Evolutionary conservation across 2,329 filamentous ascomycete species (phyloP), one percentile per base, ranked within the genome.

Genomic region (Fusarium coicis): DNA sequence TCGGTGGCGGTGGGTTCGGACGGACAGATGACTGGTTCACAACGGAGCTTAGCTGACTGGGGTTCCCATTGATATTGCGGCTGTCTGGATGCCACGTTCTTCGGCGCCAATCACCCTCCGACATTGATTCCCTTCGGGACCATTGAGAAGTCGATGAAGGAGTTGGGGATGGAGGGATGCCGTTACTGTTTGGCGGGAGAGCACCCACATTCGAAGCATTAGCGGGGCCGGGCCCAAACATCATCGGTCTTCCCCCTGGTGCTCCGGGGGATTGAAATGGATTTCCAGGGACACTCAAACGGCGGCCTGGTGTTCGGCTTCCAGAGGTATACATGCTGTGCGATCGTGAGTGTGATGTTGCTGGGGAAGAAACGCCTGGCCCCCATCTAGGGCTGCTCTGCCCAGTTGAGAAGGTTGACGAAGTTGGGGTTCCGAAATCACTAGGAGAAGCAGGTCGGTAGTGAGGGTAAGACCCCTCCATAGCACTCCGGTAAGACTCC

Each of bases 81-180:
- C 91, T 93, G 70, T 94, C 93, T 1, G 94, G 93, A 81, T 98
- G 95, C 95, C 95, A 98, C 6, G 95, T 98, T 59, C 95, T 89
- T 70, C 95, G 87, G 72, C 95, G 90, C 89, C 91, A 93, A 62
- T 93, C 93, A 46, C 94, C 91, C 71, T 97, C 94, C 2, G 87
- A 84, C 6, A 85, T 85, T 1, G 93, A 93, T 44, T 95, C 93
- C 46, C 92, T 87, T 36, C 92, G 85, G 9, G 89, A 87, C 82
- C 90, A 92, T 12, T 86, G 85, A 39, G 91, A 89, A 1, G 88
- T 86, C 1, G 91, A 90, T 1, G 91, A 90, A 46, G 85, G 87
- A 2, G 90, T 93, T 10, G 94, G 94, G 4, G 87, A 86, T 84
- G 93, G 72, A 82, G 90, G 74, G 69, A 92, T 86, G 56, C 90